These are phyloP conservation scores for Xerocomellus amylosporus DNA, from an alignment of 768 basidiomycete genomes.

Conservation along the genomic window DNA sequence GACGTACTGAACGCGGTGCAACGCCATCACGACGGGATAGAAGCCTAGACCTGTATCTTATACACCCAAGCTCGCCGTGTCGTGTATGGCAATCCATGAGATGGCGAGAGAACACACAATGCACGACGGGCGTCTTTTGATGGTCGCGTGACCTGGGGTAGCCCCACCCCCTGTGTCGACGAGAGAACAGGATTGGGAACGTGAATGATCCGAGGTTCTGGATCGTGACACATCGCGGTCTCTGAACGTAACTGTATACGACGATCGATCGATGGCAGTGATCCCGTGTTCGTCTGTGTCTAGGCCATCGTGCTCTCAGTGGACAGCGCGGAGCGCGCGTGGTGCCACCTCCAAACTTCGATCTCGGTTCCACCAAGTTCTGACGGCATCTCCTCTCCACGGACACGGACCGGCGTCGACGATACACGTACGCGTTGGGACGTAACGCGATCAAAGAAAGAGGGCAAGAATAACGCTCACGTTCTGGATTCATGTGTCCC, in stretches of 20 bases:
- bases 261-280: not conserved
- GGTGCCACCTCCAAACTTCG: not conserved
- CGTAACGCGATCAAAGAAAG: not conserved
- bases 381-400: not conserved
- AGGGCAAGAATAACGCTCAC: not conserved
- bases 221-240: too few species aligned
- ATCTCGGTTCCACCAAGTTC: not conserved
- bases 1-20: conserved; percentile 1
- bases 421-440: not conserved
- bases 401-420: not conserved
- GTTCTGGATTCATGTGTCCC: not conserved
- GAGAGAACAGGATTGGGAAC: not conserved
- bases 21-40: not conserved
- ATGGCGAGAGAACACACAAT: not conserved
- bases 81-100: not conserved
- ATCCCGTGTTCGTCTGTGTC: not conserved
- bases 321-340: not conserved
- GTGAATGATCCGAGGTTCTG: not conserved
- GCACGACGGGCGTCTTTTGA: not conserved
- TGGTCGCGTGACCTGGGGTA: not conserved
- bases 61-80: not conserved
- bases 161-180: not conserved
- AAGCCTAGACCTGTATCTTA: not conserved
- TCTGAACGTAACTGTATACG: not conserved
- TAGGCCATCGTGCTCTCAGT: not conserved